These are phyloP conservation scores for Phytomonas francai DNA, from an alignment of 208 protist genomes.

Conservation along the genomic window DNA sequence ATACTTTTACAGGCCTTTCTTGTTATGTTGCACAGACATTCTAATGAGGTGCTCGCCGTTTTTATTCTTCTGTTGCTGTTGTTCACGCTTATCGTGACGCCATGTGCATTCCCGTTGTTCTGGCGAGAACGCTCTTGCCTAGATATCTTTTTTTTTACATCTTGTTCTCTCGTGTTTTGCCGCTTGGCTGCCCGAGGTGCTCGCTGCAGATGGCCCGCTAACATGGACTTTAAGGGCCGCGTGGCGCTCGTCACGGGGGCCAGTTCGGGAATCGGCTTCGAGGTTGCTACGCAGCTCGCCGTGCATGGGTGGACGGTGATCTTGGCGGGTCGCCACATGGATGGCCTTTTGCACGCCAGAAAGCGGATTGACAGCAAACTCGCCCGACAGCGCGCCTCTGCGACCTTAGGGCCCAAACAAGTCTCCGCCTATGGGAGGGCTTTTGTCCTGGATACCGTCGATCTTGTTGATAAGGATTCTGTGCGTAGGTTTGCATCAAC, in stretches of 20 bases:
- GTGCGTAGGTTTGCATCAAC: constrained; percentile 52
- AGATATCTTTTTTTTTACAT: constrained; percentile 24
- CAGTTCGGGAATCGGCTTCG: constrained; percentile 73
- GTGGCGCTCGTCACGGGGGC: constrained; percentile 76
- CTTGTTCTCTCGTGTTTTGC: constrained; percentile 33
- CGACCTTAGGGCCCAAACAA: not conserved
- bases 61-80: constrained; percentile 4
- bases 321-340: constrained; percentile 42
- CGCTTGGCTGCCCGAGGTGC: constrained; percentile 37
- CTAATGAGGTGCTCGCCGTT: not conserved
- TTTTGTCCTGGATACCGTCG: constrained; percentile 57
- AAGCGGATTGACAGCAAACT: constrained; percentile 27
- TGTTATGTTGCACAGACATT: not conserved
- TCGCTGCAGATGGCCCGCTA: constrained; percentile 47
- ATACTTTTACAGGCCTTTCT: not conserved
- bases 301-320: constrained; percentile 74
- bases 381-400: not conserved
- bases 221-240: constrained; percentile 42
- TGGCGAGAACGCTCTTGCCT: not conserved
- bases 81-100: constrained; percentile 1
- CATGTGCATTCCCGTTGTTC: not conserved
- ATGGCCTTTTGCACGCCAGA: constrained; percentile 46
- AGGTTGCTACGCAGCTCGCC: constrained; percentile 54
- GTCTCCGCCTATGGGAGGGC: constrained; percentile 11
- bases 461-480: constrained; percentile 55